Base-by-base conservation (phyloP, 495 filamentous ascomycete genomes). In the Achaetomiella virescens region DNA sequence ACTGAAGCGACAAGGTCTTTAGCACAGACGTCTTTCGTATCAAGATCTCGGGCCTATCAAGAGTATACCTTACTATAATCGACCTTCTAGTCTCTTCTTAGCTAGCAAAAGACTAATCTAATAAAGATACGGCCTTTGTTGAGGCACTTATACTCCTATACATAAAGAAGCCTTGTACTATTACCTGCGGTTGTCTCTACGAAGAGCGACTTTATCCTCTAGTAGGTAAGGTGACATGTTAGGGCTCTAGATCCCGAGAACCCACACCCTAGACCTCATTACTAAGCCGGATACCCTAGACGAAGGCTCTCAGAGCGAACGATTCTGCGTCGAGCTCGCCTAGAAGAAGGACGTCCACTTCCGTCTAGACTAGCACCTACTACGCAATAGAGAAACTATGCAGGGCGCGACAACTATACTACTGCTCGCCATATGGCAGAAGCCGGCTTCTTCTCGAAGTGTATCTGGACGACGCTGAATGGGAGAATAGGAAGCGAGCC, bases 1-100 rank as follows among this genome's bases (percentile, higher is more conserved):
- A 48, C 15, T 55, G 46, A 2, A 37, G 22, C 11, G 43, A 38
- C 37, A 66, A 59, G 12, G 55, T 68, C 4, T 85, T 87, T 54
- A 75, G 80, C 0, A 74, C 79, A 22, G 84, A 89, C 58, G 71
- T 88, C 4, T 73, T 90, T 1, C 78, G 80, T 31, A 69, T 91
- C 37, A 81, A 86, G 48, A 82, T 89, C 6, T 71, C 63, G 1
- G 83, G 82, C 0, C 86, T 85, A 0, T 67, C 73, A 17, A 62
- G 78, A 17, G 82, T 81, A 0, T 80, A 88, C 20, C 71, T 90
- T 14, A 85, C 80, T 0, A 59, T 88, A 1, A 82, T 89, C 4
- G 85, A 88, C 57, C 73, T 88, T 17, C 85, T 2, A 83, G 84
- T 0, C 68, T 88, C 5, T 81, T 80, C 50, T 70, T 75, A 15